Evolutionary conservation across 495 filamentous ascomycete species (phyloP), one percentile per base, ranked within the genome.

Genomic region (Hypoxylon lienhwacheense): DNA sequence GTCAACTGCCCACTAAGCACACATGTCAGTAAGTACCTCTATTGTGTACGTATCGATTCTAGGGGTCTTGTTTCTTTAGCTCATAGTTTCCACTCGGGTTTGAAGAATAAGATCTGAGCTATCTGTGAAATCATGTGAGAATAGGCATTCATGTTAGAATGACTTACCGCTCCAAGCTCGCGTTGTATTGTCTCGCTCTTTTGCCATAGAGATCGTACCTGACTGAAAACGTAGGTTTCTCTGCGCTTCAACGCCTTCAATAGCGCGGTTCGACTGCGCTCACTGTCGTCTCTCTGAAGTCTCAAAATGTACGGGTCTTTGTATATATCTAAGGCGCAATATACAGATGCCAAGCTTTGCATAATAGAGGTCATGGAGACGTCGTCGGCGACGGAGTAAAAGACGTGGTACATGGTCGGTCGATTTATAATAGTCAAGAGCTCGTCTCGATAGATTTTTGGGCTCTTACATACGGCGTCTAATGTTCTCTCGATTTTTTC

Each of bases 401-500:
- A 40, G 5, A 86, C 61, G 11, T 71, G 73, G n/a, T 70, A 61
- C 19, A 95, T 66, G 8, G 67, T 59, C 7, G 91, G 92, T 17
- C 75, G 80, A 66, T 89, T 83, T 3, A 87, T 86, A 59, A 85
- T 74, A 17, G 74, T 73, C 21, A 86, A 61, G 4, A 97, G 74
- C 63, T 95, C 89, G 1, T 79, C 77, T 0, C 86, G 82, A 61
- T 92, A 79, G 5, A 76, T 69, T n/a, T 75, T 84, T 1, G 92
- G 92, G 1, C 86, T 87, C 39, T 73, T 84, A 48, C 86, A 85
- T 7, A 86, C 71, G 0, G 90, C 81, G 61, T 93, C 79, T 14
- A 97, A 68, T 54, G 89, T 95, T 16, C 74, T 41, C 64, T 97
- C 92, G 15, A 97, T 82, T 7, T 58, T 65, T 21, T 73, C 66